Evolutionary conservation across 306 rosid genomes (phyloP).

Genomic region (Ceratonia siliqua): DNA sequence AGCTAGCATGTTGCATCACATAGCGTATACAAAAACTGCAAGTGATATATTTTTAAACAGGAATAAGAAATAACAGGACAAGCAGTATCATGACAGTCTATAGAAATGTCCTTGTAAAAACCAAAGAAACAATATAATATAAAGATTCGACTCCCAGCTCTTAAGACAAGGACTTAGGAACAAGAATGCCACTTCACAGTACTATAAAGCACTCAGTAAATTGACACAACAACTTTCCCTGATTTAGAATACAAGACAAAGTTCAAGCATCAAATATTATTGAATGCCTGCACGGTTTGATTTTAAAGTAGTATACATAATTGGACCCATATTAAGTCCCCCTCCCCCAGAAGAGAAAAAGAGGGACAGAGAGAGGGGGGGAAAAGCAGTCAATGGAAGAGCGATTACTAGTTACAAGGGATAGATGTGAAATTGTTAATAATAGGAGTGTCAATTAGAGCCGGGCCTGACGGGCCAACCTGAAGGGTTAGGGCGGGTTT

Average conservation of each 20-base stretch:
- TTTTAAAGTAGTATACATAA: not conserved
- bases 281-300: not conserved
- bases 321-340: not conserved
- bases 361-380: not conserved
- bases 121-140: slow-evolving; percentile 1
- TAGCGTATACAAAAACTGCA: slow-evolving; percentile 89
- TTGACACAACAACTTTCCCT: slow-evolving; percentile 1
- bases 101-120: slow-evolving; percentile 8
- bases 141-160: slow-evolving; percentile 20
- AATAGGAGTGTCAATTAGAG: too few relatives aligned
- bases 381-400: not conserved
- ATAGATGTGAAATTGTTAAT: not conserved
- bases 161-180: slow-evolving; percentile 9
- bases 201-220: slow-evolving; percentile 3
- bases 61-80: slow-evolving; percentile 28
- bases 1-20: slow-evolving; percentile 81
- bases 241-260: slow-evolving; percentile 22
- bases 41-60: slow-evolving; percentile 32
- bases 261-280: slow-evolving; percentile 15
- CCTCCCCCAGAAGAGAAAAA: not conserved
- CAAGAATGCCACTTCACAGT: slow-evolving; percentile 3
- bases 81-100: slow-evolving; percentile 5
- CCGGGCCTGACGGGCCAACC: too few relatives aligned
- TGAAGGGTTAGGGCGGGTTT: too few relatives aligned
- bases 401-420: not conserved